phyloP scores from a whole-genome alignment of 2,329 filamentous ascomycete genomes.

The Tricladium varicosporioides region DNA sequence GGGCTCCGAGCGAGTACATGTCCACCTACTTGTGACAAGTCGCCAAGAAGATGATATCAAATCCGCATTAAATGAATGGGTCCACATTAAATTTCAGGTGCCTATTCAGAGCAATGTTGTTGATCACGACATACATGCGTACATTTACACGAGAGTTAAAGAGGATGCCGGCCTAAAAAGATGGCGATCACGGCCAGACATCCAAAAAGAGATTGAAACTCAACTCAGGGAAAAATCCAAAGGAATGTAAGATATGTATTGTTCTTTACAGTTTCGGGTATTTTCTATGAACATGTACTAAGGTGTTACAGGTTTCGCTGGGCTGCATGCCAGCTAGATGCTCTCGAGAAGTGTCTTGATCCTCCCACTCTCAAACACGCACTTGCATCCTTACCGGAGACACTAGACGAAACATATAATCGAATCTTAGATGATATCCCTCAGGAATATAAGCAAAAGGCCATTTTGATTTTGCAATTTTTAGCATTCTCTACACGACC shows the following conservation, averaged over 20 bases:
- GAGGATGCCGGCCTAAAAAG: constrained; percentile 21
- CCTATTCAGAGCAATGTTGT: constrained; percentile 23
- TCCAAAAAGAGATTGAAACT: constrained; percentile 20
- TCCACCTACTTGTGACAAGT: constrained; percentile 21
- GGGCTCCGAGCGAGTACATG: neutral
- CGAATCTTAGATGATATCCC: constrained; percentile 25
- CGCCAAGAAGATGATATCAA: constrained; percentile 30
- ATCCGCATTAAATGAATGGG: constrained; percentile 15
- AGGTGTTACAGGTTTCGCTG: constrained; percentile 26
- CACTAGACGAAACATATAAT: constrained; percentile 25
- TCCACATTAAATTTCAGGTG: constrained; percentile 16
- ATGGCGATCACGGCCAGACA: constrained; percentile 21
- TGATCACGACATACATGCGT: constrained; percentile 28
- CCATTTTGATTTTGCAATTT: constrained; percentile 28
- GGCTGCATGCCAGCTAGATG: constrained; percentile 29
- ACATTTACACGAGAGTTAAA: constrained; percentile 23
- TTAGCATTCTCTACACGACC: constrained; percentile 28
- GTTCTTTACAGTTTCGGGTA: neutral
- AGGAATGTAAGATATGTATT: constrained; percentile 29
- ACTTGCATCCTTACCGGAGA: constrained; percentile 17
- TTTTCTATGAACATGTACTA: neutral
- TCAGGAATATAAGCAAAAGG: constrained; percentile 18
- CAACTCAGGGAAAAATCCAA: constrained; percentile 24
- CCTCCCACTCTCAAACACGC: neutral
- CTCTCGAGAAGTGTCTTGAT: neutral